A percentile compares a stretch with the other conserved stretches of the same genome.
These are phyloP conservation scores for Trichoderma sp. DNA, from an alignment of 2,329 filamentous ascomycete species.

Conservation along the genomic window DNA sequence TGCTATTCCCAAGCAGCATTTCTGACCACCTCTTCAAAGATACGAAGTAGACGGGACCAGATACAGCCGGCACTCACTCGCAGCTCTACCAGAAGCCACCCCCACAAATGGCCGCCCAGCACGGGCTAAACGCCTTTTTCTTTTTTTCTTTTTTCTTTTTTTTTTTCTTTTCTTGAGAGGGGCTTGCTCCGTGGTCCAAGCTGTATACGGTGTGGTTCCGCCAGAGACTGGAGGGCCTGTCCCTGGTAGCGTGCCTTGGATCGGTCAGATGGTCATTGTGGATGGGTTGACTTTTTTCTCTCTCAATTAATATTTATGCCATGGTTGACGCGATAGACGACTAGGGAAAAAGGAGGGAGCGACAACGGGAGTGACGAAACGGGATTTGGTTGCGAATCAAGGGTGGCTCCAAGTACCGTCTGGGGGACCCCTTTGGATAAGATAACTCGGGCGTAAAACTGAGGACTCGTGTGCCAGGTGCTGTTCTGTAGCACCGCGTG, in stretches of 20 bases:
- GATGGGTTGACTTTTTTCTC: not conserved
- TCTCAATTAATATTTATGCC: not conserved
- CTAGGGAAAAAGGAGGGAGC: not conserved
- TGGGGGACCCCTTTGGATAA: not conserved
- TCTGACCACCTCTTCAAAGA: not conserved
- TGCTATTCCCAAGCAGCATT: not conserved
- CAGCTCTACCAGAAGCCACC: conserved; percentile 11
- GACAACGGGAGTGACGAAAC: not conserved
- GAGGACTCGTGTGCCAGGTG: not conserved
- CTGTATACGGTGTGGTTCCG: not conserved
- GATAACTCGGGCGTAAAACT: not conserved
- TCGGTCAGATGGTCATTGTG: conserved; percentile 11
- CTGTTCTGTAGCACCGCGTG: not conserved
- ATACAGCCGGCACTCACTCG: conserved; percentile 10
- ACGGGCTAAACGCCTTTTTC: not conserved
- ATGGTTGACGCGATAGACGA: conserved; percentile 17
- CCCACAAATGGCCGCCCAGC: conserved; percentile 15
- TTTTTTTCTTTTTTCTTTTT: not conserved
- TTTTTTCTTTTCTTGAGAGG: not conserved
- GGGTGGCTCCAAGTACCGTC: not conserved
- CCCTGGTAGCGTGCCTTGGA: conserved; percentile 14
- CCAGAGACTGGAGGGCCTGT: conserved; percentile 7
- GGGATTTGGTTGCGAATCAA: not conserved
- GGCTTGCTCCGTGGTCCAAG: conserved; percentile 1
- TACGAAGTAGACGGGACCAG: not conserved